Evolutionary conservation across 257 asterid species (phyloP).

Genomic region (Solanum paucissectum): DNA sequence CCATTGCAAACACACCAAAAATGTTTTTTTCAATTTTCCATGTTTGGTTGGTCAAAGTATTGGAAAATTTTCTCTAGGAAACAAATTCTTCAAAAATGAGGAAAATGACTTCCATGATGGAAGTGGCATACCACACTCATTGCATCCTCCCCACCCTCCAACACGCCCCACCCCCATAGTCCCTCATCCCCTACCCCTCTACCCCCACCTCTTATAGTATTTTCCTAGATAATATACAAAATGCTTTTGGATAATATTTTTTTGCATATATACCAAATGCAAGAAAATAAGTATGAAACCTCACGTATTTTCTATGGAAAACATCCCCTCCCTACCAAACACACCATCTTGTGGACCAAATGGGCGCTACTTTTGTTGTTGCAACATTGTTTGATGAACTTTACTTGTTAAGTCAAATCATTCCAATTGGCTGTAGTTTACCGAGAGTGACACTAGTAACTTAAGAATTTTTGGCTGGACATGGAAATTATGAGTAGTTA

Average conservation of each 20-base stretch:
- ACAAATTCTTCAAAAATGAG: neutral
- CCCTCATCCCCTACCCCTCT: neutral
- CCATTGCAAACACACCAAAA: neutral
- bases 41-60: neutral
- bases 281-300: neutral
- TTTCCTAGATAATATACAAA: neutral
- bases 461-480: neutral
- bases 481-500: neutral
- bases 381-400: neutral
- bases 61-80: neutral
- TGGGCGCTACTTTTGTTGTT: neutral
- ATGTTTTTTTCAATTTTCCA: neutral
- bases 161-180: neutral
- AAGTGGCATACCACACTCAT: neutral
- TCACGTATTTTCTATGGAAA: neutral
- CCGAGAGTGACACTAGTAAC: neutral
- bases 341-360: neutral
- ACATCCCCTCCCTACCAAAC: neutral
- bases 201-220: neutral
- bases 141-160: neutral
- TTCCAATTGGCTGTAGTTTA: neutral
- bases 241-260: neutral
- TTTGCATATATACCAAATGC: neutral
- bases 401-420: neutral
- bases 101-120: neutral